Evolutionary conservation across 2,329 filamentous ascomycete species (phyloP).

Genomic region (Ascochyta lentis): DNA sequence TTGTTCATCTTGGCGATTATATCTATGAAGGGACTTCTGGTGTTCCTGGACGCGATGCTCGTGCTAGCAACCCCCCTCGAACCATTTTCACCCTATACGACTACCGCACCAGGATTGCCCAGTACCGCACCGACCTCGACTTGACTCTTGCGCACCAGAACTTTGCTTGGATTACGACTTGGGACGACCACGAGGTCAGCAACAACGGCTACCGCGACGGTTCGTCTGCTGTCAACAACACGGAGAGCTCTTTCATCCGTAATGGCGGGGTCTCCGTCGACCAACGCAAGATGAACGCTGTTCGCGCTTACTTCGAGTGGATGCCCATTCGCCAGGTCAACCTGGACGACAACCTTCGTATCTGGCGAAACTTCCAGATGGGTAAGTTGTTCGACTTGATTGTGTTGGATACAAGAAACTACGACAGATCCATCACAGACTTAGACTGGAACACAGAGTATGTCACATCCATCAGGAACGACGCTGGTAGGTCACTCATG

Average conservation of each 20-base stretch:
- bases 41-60: conserved; percentile 12
- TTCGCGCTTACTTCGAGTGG: conserved; percentile 55
- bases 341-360: conserved; percentile 51
- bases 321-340: conserved; percentile 54
- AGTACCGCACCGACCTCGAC: conserved; percentile 52
- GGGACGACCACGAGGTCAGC: conserved; percentile 55
- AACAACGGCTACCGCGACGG: conserved; percentile 54
- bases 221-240: conserved; percentile 51
- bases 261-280: conserved; percentile 51
- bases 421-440: conserved; percentile 36
- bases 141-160: conserved; percentile 46
- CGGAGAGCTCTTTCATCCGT: conserved; percentile 50
- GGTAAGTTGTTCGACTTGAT: conserved; percentile 50
- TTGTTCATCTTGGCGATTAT: conserved; percentile 53
- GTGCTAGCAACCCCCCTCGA: conserved; percentile 14
- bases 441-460: conserved; percentile 64
- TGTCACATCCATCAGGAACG: conserved; percentile 65
- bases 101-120: conserved; percentile 52
- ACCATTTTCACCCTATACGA: conserved; percentile 52
- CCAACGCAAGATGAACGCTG: conserved; percentile 56
- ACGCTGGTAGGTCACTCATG: conserved; percentile 71
- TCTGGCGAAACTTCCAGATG: conserved; percentile 49
- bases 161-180: conserved; percentile 54
- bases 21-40: conserved; percentile 46
- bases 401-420: conserved; percentile 51